phyloP scores from a whole-genome alignment of 2,329 filamentous ascomycete species.

The Cytospora schulzeri region DNA sequence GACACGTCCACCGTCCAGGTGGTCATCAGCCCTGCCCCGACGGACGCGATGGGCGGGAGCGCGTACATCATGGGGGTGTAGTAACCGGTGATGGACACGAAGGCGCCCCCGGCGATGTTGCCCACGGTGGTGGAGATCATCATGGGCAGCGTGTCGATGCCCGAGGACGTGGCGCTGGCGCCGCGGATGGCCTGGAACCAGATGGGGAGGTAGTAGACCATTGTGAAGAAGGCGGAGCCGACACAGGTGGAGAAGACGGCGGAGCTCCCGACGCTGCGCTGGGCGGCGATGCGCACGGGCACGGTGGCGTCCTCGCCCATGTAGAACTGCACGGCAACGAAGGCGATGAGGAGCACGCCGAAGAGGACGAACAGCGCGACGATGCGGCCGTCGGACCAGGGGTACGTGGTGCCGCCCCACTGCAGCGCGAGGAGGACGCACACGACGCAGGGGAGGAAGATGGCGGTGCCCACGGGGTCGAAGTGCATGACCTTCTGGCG shows the following conservation, averaged over 20 bases:
- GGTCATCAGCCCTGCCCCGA: slow-evolving; percentile 11
- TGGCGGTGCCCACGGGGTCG: slow-evolving; percentile 33
- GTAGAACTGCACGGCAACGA: slow-evolving; percentile 41
- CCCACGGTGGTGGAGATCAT: slow-evolving; percentile 42
- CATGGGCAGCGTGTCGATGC: slow-evolving; percentile 44
- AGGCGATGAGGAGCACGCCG: slow-evolving; percentile 42
- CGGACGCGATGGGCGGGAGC: slow-evolving; percentile 20
- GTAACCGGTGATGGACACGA: slow-evolving; percentile 43
- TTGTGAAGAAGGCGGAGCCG: slow-evolving; percentile 29
- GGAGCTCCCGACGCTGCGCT: slow-evolving; percentile 42
- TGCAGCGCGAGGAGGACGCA: slow-evolving; percentile 37
- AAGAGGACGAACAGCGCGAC: slow-evolving; percentile 46
- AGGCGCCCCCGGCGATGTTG: slow-evolving; percentile 40
- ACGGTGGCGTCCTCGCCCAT: slow-evolving; percentile 42
- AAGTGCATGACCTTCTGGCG: slow-evolving; percentile 35
- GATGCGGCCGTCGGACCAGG: slow-evolving; percentile 41
- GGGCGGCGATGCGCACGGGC: slow-evolving; percentile 43
- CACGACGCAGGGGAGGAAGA: slow-evolving; percentile 35
- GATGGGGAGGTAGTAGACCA: slow-evolving; percentile 30
- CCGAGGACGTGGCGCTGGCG: slow-evolving; percentile 42
- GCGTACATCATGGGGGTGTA: slow-evolving; percentile 43
- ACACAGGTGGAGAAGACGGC: slow-evolving; percentile 38
- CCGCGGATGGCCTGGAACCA: slow-evolving; percentile 48
- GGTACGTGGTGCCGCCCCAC: slow-evolving; percentile 40
- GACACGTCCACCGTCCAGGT: not conserved